These are phyloP conservation scores for Lagenidium giganteum DNA, from an alignment of 352 stramenopile species.

Conservation along the genomic window DNA sequence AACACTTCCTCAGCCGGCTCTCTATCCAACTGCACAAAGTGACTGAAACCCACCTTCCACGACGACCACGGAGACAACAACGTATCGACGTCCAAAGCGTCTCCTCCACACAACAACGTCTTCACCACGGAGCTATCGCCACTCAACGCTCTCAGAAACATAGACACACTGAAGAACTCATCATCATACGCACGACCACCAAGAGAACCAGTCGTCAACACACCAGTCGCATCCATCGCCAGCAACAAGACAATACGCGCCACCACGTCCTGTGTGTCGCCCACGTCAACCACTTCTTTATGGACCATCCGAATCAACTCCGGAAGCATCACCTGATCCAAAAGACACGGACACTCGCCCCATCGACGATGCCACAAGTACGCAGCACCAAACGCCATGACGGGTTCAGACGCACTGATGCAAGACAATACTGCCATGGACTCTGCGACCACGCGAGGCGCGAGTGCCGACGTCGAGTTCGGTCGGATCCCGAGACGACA, in stretches of 20 bases:
- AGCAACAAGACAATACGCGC: conserved; percentile 6
- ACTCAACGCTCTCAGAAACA: conserved; percentile 5
- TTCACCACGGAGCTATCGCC: not conserved
- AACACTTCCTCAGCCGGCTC: conserved; percentile 12
- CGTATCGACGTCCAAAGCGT: too few species aligned
- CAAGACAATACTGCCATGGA: conserved; percentile 17
- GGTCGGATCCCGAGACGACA: conserved; percentile 22
- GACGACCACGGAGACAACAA: not conserved
- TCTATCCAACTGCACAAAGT: conserved; percentile 20
- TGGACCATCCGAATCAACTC: not conserved
- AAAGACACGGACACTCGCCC: too few species aligned
- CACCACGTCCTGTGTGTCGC: not conserved
- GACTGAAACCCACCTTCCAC: conserved; percentile 23
- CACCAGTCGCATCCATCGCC: conserved; percentile 6
- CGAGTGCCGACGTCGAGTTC: conserved; percentile 8
- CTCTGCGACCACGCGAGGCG: conserved; percentile 15
- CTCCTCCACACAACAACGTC: too few species aligned
- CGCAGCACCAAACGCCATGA: conserved; percentile 23
- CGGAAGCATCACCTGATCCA: conserved; percentile 4
- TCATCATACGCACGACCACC: not conserved
- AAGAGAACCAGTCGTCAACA: not conserved
- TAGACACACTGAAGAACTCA: conserved; percentile 1
- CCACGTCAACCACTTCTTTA: conserved; percentile 7
- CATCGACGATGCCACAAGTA: conserved; percentile 14
- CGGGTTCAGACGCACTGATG: conserved; percentile 19